Base-by-base conservation (phyloP, 78 protist genomes). In the Isochrysis galbana region DNA sequence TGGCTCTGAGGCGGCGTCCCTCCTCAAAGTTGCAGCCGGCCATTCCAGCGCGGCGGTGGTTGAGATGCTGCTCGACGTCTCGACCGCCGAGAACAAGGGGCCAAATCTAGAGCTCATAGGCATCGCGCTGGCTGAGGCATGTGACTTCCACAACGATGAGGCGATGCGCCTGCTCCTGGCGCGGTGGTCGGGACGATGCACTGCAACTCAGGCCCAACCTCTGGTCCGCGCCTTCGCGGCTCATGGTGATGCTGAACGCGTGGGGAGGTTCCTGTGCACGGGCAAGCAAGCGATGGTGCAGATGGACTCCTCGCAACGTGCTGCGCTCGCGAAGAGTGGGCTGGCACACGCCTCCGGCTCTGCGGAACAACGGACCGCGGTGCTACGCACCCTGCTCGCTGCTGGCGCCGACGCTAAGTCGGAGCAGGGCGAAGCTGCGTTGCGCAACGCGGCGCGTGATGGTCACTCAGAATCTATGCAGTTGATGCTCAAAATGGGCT, bases 91-190 rank as follows among this genome's bases (percentile, higher is more conserved):
- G 34, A 77, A 36, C n/a, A 10, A 21, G n/a, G 80, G 34, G 39
- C 34, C 44, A 29, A 46, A 77, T 29, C 84, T 77, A 46, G 36
- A 77, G 84, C 44, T 19, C 34, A 32, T 77, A 4, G 84, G 84
- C 46, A 25, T 77, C 23, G 84, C 84, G 44, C 84, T 77, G n/a
- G 47, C 84, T 46, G 84, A 77, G 84, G 84, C 84, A 26, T 77
- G 84, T 46, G 84, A 77, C 21, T 77, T 2, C 44, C 14, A 77
- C 46, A 77, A 77, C n/a, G 84, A 77, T 10, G 84, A 77, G 84
- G 47, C n/a, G 47, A 77, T 77, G 84, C 32, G 11, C 48, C 84
- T 77, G 46, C 44, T 77, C 14, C 84, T 77, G 48, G 0, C 0
- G 46, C 17, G 44, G 29, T 77, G 84, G 84, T 39, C 14, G 46